Evolutionary conservation across 2,329 filamentous ascomycete genomes (phyloP).

Genomic region (Fusarium odoratissimum): DNA sequence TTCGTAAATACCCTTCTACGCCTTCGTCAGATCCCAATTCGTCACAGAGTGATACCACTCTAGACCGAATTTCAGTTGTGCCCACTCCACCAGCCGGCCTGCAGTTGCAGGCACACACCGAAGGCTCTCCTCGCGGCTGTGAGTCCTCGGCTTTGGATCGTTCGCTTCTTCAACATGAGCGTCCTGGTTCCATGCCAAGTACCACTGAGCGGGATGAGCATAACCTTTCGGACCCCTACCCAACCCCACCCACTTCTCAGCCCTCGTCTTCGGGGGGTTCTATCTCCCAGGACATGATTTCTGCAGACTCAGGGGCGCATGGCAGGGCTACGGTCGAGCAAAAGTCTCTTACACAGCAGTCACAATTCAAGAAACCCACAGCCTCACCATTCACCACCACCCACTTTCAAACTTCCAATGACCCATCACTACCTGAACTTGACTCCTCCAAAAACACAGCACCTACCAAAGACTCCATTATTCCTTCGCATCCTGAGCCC

Average conservation of each 20-base stretch:
- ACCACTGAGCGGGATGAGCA: conserved; percentile 40
- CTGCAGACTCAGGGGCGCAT: conserved; percentile 41
- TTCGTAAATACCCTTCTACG: conserved; percentile 85
- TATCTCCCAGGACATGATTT: conserved; percentile 45
- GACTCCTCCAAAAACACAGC: conserved; percentile 34
- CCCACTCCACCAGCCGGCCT: conserved; percentile 49
- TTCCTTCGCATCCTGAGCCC: conserved; percentile 50
- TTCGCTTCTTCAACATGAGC: conserved; percentile 43
- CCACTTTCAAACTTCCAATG: conserved; percentile 42
- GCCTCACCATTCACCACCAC: conserved; percentile 45
- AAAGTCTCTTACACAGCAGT: conserved; percentile 35
- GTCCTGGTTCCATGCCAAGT: conserved; percentile 36
- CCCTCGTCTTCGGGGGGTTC: conserved; percentile 54
- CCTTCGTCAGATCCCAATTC: conserved; percentile 53
- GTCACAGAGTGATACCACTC: conserved; percentile 50
- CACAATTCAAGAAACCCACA: conserved; percentile 38
- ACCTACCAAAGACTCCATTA: conserved; percentile 34
- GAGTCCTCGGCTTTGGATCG: conserved; percentile 36
- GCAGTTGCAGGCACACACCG: conserved; percentile 44
- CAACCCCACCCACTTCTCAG: conserved; percentile 68
- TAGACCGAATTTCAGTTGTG: conserved; percentile 39
- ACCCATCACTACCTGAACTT: conserved; percentile 38
- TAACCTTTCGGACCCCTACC: conserved; percentile 56
- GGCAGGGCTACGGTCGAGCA: conserved; percentile 38
- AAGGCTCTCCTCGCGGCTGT: conserved; percentile 41